Percentiles rank a stretch among this genome's conserved stretches.
Conservation (phyloP, 2,329 filamentous ascomycete species). For the Paecilomyces variotii region DNA sequence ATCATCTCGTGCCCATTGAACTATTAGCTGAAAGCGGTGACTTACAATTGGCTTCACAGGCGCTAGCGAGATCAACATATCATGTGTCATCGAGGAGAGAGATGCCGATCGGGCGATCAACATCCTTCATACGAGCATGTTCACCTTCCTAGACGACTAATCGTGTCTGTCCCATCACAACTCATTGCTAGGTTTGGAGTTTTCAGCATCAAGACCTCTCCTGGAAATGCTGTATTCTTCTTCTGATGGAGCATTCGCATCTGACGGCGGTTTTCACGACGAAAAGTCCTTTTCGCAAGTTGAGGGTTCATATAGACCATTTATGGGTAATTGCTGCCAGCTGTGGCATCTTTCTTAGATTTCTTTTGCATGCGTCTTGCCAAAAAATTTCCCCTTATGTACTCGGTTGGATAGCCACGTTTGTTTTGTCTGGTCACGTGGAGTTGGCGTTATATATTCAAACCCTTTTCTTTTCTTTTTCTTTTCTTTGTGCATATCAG, state of each 20-base stretch:
- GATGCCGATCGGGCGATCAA: conserved; percentile 92
- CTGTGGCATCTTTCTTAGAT: not conserved
- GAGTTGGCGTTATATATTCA: not conserved
- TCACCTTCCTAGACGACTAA: conserved; percentile 87
- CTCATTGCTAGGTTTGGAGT: not conserved
- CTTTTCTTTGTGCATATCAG: not conserved
- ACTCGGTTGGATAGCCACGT: not conserved
- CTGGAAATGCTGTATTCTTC: not conserved
- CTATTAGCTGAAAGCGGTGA: conserved; percentile 1
- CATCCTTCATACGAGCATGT: conserved; percentile 91
- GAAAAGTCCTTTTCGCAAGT: not conserved
- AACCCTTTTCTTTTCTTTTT: not conserved
- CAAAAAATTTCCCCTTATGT: not conserved
- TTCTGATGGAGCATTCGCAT: not conserved
- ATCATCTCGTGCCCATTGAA: not conserved
- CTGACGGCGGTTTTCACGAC: not conserved
- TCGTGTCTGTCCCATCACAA: not conserved
- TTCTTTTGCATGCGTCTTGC: not conserved
- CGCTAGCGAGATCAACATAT: conserved; percentile 98
- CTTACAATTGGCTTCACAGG: conserved; percentile 43
- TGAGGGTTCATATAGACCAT: not conserved
- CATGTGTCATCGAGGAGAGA: conserved; percentile 86
- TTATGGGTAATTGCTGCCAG: not conserved
- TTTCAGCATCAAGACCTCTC: not conserved
- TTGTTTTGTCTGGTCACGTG: not conserved